Conservation (phyloP, 1,284 basidiomycete genomes). For the Melampsora americana region DNA sequence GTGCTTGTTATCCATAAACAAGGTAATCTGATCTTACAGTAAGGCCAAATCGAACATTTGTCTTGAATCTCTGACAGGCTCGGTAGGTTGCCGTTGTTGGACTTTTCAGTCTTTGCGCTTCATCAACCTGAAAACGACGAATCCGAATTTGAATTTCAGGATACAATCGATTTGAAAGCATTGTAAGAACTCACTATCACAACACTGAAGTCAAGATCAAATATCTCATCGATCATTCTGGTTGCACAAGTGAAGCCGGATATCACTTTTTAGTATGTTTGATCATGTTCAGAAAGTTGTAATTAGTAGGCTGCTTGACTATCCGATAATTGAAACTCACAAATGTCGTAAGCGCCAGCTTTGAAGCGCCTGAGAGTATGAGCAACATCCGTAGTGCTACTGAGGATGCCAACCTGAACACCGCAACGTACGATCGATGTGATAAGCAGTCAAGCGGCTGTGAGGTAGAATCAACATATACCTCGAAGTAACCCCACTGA, state of each 20-base stretch:
- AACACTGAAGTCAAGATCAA: conserved; percentile 37
- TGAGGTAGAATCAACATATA: neutral
- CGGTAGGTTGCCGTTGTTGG: neutral
- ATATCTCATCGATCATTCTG: conserved; percentile 30
- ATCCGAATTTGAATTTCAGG: neutral
- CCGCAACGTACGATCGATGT: neutral
- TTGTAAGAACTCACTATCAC: conserved; percentile 25
- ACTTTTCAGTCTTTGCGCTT: conserved; percentile 33
- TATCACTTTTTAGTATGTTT: conserved; percentile 14
- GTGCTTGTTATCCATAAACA: neutral
- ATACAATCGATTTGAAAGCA: neutral
- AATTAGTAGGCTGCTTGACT: neutral
- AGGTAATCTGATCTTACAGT: conserved; percentile 7
- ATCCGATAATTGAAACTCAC: conserved; percentile 4
- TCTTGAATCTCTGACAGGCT: conserved; percentile 32
- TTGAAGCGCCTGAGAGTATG: conserved; percentile 33
- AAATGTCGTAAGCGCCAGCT: conserved; percentile 36
- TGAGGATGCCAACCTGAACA: conserved; percentile 11
- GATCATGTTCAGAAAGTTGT: neutral
- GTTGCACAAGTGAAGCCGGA: conserved; percentile 28
- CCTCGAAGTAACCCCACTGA: conserved; percentile 43
- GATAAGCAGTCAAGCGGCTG: neutral
- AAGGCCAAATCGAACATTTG: conserved; percentile 38
- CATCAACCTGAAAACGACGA: conserved; percentile 28
- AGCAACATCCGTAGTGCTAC: neutral